phyloP scores from a whole-genome alignment of 1,139 yeast genomes.

The Saccharomyces hybrid region DNA sequence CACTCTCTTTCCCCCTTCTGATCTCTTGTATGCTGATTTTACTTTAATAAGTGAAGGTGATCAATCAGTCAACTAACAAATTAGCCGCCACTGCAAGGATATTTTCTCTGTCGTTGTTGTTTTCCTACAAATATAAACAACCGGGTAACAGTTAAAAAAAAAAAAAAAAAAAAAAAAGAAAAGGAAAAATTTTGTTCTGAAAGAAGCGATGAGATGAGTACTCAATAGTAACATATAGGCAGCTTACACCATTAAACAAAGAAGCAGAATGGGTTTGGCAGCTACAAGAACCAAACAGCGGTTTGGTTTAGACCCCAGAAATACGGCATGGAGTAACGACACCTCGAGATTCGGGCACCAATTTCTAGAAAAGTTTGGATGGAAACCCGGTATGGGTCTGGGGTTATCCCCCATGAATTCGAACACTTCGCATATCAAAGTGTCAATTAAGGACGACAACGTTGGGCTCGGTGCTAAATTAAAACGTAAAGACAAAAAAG shows the following conservation, averaged over 20 bases:
- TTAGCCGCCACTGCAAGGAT: neutral
- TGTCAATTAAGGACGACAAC: constrained; percentile 70
- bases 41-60: neutral
- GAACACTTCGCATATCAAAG: constrained; percentile 73
- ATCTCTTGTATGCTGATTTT: neutral
- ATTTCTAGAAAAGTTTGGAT: constrained; percentile 74
- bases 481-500: constrained; percentile 49
- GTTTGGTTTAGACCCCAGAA: constrained; percentile 89
- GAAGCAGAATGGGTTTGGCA: constrained; percentile 65
- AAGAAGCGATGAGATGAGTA: constrained; percentile 2
- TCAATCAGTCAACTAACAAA: neutral
- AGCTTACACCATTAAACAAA: neutral
- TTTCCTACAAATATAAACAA: neutral
- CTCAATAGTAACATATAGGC: no score
- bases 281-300: constrained; percentile 76
- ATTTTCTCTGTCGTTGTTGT: neutral
- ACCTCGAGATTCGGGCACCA: constrained; percentile 81
- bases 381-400: constrained; percentile 87
- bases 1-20: neutral
- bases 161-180: neutral
- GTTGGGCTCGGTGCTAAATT: constrained; percentile 81
- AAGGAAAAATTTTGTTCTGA: neutral
- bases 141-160: neutral
- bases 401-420: constrained; percentile 61
- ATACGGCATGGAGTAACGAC: constrained; percentile 90